Base-by-base conservation (phyloP, 2,329 filamentous ascomycete species). In the Fusarium sp. region DNA sequence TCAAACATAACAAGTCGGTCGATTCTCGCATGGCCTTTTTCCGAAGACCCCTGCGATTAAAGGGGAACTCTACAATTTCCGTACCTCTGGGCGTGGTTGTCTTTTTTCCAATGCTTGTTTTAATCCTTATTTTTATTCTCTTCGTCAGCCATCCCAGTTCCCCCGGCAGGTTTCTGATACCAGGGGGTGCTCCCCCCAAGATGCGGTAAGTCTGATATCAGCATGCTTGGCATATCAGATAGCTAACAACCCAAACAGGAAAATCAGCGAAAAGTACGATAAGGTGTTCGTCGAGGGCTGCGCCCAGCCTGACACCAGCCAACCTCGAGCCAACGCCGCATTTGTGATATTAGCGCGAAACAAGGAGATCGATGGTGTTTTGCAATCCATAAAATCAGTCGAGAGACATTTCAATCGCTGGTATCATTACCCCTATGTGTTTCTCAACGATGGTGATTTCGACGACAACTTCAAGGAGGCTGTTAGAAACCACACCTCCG, bases 351-450 rank as follows among this genome's bases (percentile, higher is more conserved):
- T 99, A 67, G 96, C 96, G 61, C 88, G 96, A 78, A 98, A 99
- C 82, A 97, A 97, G 87, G 96, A 99, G 85, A 83, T 99, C 73
- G 95, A 97, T 2, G 96, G 96, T 68, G 96, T 99, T 43, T 90
- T 99, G 74, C 94, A 98, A 83, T 98, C 96, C 15, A 89, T 99
- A 82, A 98, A 98, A 86, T 98, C 96, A 47, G 95, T 99, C 76
- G 96, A 99, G 86, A 90, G 96, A 77, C 96, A 99, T 84, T 99
- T 99, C 90, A 99, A 99, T 85, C 91, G 95, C 75, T 99, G 96
- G 95, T 99, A 95, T 82, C 91, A 98, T 83, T 99, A 99, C 82
- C 96, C 96, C 32, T 99, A 98, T 81, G 96, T 98, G 76, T 98
- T 99, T 83, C 87, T 99, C 76, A 99, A 99, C 84, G 96, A 99